phyloP scores from a whole-genome alignment of 2,329 filamentous ascomycete genomes.

The Ophiostoma novo-ulmi region DNA sequence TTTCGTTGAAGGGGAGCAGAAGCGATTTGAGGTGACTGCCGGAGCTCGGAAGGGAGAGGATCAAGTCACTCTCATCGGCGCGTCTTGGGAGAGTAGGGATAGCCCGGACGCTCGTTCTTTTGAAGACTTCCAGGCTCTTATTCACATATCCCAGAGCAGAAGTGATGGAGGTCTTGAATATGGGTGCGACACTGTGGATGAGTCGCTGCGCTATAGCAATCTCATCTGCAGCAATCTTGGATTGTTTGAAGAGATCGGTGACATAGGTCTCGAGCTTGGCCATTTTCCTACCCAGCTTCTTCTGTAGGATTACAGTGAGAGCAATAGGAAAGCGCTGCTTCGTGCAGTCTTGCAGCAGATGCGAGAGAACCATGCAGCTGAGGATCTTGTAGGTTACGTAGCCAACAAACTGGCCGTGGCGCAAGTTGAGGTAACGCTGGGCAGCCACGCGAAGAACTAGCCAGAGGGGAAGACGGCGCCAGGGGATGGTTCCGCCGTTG shows the following conservation, averaged over 20 bases:
- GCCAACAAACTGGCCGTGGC: slow-evolving; percentile 40
- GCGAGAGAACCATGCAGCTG: slow-evolving; percentile 45
- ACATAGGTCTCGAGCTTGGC: slow-evolving; percentile 47
- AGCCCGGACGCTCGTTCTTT: slow-evolving; percentile 33
- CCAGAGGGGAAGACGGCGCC: slow-evolving; percentile 59
- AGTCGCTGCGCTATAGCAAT: slow-evolving; percentile 24
- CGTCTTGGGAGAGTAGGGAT: slow-evolving; percentile 41
- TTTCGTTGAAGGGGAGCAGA: slow-evolving; percentile 17
- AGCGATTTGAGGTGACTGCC: slow-evolving; percentile 32
- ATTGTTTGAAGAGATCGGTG: not conserved
- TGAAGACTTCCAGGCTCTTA: slow-evolving; percentile 40
- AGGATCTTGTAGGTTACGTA: slow-evolving; percentile 53
- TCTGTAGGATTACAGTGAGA: slow-evolving; percentile 37
- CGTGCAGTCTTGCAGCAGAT: slow-evolving; percentile 41
- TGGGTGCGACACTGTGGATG: not conserved
- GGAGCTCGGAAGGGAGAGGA: slow-evolving; percentile 41
- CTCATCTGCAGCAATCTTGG: slow-evolving; percentile 29
- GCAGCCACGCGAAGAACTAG: slow-evolving; percentile 55
- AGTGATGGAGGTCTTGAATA: slow-evolving; percentile 20
- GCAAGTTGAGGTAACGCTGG: slow-evolving; percentile 46
- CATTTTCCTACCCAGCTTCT: slow-evolving; percentile 54
- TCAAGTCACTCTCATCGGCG: slow-evolving; percentile 34
- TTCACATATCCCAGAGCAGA: slow-evolving; percentile 33
- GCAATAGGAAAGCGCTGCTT: slow-evolving; percentile 28
- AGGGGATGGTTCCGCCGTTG: slow-evolving; percentile 46